Evolutionary conservation across 1,284 basidiomycete species (phyloP).

Genomic region (Rhodotorula sp.): DNA sequence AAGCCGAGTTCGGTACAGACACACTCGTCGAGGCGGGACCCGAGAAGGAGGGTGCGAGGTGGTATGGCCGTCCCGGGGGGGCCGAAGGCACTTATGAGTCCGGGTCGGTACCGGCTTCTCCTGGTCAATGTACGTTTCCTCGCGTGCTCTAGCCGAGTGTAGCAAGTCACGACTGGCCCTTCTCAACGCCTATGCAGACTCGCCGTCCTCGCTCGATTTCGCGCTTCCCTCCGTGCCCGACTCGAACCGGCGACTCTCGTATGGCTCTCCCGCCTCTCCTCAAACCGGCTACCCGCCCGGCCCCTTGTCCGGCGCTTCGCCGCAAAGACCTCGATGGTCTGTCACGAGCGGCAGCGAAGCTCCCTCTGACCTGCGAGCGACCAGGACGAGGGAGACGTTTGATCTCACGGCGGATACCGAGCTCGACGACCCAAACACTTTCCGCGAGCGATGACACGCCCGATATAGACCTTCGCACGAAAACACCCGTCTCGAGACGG

Average conservation of each 20-base stretch:
- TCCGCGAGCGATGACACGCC: not conserved
- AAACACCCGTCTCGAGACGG: not conserved
- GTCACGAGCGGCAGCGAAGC: not conserved
- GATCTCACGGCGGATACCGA: constrained; percentile 5
- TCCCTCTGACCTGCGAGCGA: not conserved
- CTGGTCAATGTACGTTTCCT: not conserved
- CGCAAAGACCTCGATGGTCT: not conserved
- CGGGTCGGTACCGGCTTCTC: not conserved
- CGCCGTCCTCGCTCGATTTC: not conserved
- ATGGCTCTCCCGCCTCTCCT: not conserved
- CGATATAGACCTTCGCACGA: not conserved
- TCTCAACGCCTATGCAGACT: not conserved
- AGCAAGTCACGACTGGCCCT: not conserved
- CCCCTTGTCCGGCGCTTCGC: not conserved
- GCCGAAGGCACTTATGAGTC: not conserved
- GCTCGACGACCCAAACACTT: constrained; percentile 8
- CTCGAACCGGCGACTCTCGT: not conserved
- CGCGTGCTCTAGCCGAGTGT: not conserved
- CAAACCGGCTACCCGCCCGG: not conserved
- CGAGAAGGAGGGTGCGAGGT: not conserved
- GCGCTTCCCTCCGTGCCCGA: not conserved
- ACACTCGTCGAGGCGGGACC: not conserved
- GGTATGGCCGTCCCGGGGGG: not conserved
- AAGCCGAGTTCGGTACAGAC: not conserved
- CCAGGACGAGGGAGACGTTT: not conserved